Base-by-base conservation (phyloP, 352 stramenopile species). In the Poterioochromonas sp. region DNA sequence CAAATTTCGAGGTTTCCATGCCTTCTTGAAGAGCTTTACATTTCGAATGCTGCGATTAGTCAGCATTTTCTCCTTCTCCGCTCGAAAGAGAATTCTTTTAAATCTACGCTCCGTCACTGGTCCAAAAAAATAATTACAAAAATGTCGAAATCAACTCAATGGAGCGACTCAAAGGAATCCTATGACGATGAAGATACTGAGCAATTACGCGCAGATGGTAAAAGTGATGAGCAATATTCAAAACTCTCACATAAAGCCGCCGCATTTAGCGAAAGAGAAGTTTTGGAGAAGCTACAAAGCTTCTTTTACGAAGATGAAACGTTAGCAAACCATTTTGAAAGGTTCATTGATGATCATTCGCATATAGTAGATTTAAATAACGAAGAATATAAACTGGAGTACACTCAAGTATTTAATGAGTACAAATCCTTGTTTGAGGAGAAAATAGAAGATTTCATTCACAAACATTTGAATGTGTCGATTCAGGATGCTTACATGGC, bases 401-500 rank as follows among this genome's bases (percentile, higher is more conserved):
- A 76, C 49, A 76, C 69, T 37, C 1, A 18, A 64, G 39, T 76
- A 32, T 76, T 35, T 29, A 34, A 76, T 34, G 69, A 76, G n/a
- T 76, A 76, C 44, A 76, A 76, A 35, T 37, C 20, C 11, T n/a
- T 76, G 0, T 76, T 76, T 29, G 69, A 76, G n/a, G 22, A 26
- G n/a, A 76, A 62, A 29, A 53, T 76, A 35, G 69, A 76, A 34
- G 5, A 1, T 3, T 76, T 63, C 39, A 76, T 76, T 8, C 11
- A 12, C 8, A 26, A 43, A 3, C 26, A 11, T 11, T 34, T 76
- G 12, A 65, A 76, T 1, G 5, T 18, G 0, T 63, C 43, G 8
- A 64, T 76, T 3, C 39, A 76, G 12, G 69, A 70, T 3, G 12
- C 69, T 29, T 76, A 76, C 39, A 34, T n/a, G 3, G 69, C 69